phyloP scores from a whole-genome alignment of 176 grass and related monocot genomes.

The Cenchrus fungigraminus region DNA sequence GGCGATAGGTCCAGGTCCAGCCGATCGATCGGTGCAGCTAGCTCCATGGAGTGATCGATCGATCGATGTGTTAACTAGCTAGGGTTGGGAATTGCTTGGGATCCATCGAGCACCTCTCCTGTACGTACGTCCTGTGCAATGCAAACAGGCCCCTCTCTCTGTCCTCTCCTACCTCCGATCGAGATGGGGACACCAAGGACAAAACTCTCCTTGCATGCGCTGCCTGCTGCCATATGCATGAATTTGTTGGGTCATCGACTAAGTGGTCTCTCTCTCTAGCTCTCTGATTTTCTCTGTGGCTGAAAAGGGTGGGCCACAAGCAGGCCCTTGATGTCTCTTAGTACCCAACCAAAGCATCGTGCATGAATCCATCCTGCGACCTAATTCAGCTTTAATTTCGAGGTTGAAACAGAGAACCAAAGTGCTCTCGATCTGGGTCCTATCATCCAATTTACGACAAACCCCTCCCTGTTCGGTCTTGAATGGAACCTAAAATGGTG shows the following conservation, averaged over 20 bases:
- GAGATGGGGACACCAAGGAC: conserved; percentile 38
- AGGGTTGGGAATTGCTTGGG: not conserved
- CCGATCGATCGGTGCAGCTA: not conserved
- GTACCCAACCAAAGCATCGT: conserved; percentile 26
- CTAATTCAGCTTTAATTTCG: conserved; percentile 19
- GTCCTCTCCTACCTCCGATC: not conserved
- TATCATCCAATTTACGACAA: not conserved
- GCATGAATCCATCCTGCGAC: conserved; percentile 30
- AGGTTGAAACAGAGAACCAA: conserved; percentile 18
- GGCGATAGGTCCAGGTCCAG: conserved; percentile 14
- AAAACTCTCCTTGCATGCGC: not conserved
- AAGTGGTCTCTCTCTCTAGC: not conserved
- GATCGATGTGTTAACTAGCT: too few relatives aligned
- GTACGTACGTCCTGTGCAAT: not conserved
- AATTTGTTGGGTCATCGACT: too few relatives aligned
- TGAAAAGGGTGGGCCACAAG: not conserved
- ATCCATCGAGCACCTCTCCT: not conserved
- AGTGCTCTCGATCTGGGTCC: not conserved
- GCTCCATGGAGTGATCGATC: not conserved
- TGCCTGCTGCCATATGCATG: too few relatives aligned
- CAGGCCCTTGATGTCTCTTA: conserved; percentile 16
- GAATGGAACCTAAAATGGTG: conserved; percentile 33
- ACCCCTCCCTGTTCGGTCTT: not conserved
- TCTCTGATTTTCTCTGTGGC: not conserved
- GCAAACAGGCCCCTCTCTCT: not conserved